phyloP scores from a whole-genome alignment of 2,329 filamentous ascomycete genomes.

The Nigrospora osmanthi region DNA sequence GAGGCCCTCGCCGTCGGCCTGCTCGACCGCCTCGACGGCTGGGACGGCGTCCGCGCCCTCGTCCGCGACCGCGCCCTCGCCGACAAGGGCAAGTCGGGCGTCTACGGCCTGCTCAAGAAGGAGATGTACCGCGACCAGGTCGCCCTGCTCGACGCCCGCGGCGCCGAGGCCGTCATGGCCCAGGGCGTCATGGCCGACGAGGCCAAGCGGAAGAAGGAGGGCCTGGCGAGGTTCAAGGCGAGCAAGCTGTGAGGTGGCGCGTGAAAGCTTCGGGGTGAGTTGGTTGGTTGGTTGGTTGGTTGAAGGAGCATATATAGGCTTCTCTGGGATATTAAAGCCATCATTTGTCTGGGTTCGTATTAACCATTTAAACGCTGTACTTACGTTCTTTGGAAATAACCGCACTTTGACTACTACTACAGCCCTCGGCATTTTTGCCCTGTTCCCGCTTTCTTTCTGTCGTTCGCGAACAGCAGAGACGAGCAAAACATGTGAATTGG shows the following conservation, averaged over 20 bases:
- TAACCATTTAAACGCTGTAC: no score
- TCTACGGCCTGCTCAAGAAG: constrained; percentile 64
- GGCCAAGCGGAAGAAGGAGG: constrained; percentile 41
- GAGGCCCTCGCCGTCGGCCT: constrained; percentile 60
- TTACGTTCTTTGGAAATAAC: no score
- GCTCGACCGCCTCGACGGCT: constrained; percentile 46
- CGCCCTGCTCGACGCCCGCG: constrained; percentile 40
- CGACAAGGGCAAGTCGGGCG: constrained; percentile 53
- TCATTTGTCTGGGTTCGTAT: no score
- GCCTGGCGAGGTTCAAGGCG: constrained; percentile 37
- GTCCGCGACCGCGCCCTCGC: constrained; percentile 51
- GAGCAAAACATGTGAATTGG: no score
- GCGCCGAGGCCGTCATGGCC: constrained; percentile 3
- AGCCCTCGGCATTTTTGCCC: no score
- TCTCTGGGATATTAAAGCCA: no score
- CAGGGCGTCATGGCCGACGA: constrained; percentile 36
- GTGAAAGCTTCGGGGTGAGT: no score
- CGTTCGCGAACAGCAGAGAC: no score
- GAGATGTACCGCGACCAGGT: constrained; percentile 69
- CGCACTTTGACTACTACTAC: no score
- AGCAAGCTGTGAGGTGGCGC: constrained; percentile 19
- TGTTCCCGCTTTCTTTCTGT: no score
- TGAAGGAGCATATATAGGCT: no score
- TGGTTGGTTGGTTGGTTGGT: no score
- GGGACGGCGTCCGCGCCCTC: constrained; percentile 55